Evolutionary conservation across 768 basidiomycete genomes (phyloP), one percentile per base, ranked within the genome.

Genomic region (Boletus reticuloceps): DNA sequence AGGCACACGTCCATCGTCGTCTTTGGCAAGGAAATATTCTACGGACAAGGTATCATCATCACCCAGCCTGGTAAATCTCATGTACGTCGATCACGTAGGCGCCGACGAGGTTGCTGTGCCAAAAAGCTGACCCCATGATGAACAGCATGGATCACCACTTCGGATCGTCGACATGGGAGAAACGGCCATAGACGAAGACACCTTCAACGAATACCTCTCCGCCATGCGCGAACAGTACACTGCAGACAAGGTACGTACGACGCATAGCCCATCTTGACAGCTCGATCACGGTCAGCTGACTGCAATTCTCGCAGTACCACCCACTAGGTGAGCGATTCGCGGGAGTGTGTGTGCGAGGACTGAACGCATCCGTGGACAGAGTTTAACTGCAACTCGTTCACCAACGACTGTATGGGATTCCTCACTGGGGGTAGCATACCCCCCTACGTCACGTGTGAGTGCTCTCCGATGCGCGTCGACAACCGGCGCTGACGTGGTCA

Each of bases 361-460:
- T 41, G 41, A 56, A 17, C 29, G 41, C 25, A n/a, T 39, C 13
- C 25, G 12, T 45, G 12, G 40, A 50, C 58, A 88, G 92, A 96
- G 41, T 95, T 95, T 61, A 97, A 97, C 64, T 97, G 94, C 71
- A 98, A 98, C 69, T 89, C 91, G 2, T 98, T 98, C 61, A 94
- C 93, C 3, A 91, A 88, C 55, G 93, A 96, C 59, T 85, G 85
- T 54, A 74, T 93, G 34, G 93, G 89, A 3, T 94, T 97, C 66
- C 72, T 98, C 46, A 96, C 91, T 0, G 93, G 94, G 29, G 79
- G 79, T 5, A 83, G 83, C 16, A 90, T 97, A 51, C 94, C 94
- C 4, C 59, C 77, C 4, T 93, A 84, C 71, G 91, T 98, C 58
- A 89, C 82, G 73, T 88, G 94, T 87, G 60, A 51, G 44, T 20